A percentile compares a stretch with the other conserved stretches of the same genome.
phyloP scores from a whole-genome alignment of 768 basidiomycete genomes.

The Termitomyces titanicus region DNA sequence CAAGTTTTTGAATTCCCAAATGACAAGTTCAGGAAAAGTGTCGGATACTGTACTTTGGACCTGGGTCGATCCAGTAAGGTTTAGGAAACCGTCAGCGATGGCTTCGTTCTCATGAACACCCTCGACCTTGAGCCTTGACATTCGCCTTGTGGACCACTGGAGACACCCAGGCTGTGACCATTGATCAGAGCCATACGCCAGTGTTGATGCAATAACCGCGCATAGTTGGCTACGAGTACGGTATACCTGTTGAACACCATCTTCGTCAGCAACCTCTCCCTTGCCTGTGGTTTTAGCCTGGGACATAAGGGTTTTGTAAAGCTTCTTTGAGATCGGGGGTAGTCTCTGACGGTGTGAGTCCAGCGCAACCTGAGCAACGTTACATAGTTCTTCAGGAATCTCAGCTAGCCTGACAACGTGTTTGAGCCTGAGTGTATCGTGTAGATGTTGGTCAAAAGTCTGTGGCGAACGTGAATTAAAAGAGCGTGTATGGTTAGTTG shows the following conservation, averaged over 20 bases:
- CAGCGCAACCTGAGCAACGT: background rate
- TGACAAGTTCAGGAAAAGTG: slow-evolving; percentile 5
- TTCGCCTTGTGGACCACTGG: background rate
- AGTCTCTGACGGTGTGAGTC: background rate
- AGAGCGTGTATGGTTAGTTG: background rate
- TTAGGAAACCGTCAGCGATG: slow-evolving; percentile 11
- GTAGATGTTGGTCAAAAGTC: slow-evolving; percentile 6
- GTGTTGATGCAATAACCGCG: slow-evolving; percentile 6
- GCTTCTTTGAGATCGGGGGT: background rate
- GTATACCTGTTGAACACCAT: background rate
- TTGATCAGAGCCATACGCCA: slow-evolving; percentile 1
- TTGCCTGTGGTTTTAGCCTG: background rate
- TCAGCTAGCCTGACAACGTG: background rate
- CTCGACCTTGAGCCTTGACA: background rate
- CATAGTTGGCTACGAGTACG: background rate
- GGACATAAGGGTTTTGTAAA: background rate
- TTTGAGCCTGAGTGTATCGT: slow-evolving; percentile 1
- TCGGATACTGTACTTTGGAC: background rate
- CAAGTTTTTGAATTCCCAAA: slow-evolving; percentile 19
- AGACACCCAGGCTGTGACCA: background rate
- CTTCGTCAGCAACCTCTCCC: background rate
- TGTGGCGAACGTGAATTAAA: slow-evolving; percentile 1
- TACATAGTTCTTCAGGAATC: background rate
- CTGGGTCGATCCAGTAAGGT: background rate
- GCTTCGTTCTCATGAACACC: background rate